phyloP scores from a whole-genome alignment of 768 basidiomycete species.

The Xerocomus spinulosus region DNA sequence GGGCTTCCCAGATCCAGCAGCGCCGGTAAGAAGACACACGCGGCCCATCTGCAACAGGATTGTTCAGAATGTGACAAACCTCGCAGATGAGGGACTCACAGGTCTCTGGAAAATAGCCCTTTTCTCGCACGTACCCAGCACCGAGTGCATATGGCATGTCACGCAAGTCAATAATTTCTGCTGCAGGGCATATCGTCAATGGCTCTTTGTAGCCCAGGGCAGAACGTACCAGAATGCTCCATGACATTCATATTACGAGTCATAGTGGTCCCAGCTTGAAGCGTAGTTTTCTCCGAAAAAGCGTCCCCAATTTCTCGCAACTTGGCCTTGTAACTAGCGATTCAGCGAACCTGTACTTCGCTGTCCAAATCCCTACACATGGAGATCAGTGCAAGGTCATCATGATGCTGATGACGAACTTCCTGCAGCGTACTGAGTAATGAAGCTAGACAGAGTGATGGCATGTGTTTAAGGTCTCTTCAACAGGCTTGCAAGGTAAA shows the following conservation, averaged over 20 bases:
- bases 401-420: not conserved
- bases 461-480: not conserved
- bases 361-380: not conserved
- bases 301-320: not conserved
- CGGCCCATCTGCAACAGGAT: not conserved
- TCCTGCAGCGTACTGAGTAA: not conserved
- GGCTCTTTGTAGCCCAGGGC: no score
- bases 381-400: not conserved
- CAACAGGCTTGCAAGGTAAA: not conserved
- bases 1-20: slow-evolving; percentile 6
- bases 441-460: not conserved
- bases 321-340: not conserved
- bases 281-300: not conserved
- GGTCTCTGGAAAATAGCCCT: not conserved
- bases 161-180: slow-evolving; percentile 1
- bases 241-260: not conserved
- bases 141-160: slow-evolving; percentile 5
- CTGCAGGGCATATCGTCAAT: not conserved
- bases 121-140: slow-evolving; percentile 3
- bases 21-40: slow-evolving; percentile 16
- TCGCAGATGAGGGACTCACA: slow-evolving; percentile 5
- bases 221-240: not conserved
- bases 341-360: not conserved
- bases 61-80: not conserved
- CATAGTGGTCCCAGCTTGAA: not conserved